These are phyloP conservation scores for Amoebophrya sp. DNA, from an alignment of 169 alveolate genomes.

Conservation along the genomic window DNA sequence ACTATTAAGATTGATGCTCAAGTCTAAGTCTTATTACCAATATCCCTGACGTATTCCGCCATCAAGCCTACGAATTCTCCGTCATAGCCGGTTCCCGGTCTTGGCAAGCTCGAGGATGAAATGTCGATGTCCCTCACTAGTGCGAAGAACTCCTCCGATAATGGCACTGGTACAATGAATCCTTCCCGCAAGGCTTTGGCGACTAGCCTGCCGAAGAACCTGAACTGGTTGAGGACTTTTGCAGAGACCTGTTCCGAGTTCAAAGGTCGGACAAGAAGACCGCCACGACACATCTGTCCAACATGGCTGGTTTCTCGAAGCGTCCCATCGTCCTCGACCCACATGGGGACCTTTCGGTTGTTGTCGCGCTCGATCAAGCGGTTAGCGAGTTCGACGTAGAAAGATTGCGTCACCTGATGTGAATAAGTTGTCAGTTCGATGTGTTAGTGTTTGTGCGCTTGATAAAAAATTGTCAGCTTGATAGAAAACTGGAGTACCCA, in stretches of 20 bases:
- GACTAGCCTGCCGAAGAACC: constrained; percentile 12
- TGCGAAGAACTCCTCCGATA: constrained; percentile 6
- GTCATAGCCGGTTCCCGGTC: background rate
- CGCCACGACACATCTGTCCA: background rate
- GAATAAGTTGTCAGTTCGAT: no score
- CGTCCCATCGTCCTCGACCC: constrained; percentile 12
- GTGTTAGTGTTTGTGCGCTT: no score
- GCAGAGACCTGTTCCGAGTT: background rate
- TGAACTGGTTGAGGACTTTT: background rate
- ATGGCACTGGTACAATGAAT: background rate
- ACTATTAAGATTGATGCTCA: no score
- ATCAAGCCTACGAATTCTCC: constrained; percentile 11
- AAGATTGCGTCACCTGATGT: constrained; percentile 14
- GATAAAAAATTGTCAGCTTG: no score
- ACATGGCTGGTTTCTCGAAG: background rate
- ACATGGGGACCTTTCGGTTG: background rate
- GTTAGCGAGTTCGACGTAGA: background rate
- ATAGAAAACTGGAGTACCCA: no score
- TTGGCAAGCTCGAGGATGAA: background rate
- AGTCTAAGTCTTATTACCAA: no score
- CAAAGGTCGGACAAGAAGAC: background rate
- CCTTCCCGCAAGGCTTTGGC: background rate
- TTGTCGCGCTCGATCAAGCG: background rate
- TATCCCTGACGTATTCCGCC: background rate
- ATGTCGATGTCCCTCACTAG: background rate